These are phyloP conservation scores for Vicia villosa DNA, from an alignment of 306 rosid species.

Conservation along the genomic window DNA sequence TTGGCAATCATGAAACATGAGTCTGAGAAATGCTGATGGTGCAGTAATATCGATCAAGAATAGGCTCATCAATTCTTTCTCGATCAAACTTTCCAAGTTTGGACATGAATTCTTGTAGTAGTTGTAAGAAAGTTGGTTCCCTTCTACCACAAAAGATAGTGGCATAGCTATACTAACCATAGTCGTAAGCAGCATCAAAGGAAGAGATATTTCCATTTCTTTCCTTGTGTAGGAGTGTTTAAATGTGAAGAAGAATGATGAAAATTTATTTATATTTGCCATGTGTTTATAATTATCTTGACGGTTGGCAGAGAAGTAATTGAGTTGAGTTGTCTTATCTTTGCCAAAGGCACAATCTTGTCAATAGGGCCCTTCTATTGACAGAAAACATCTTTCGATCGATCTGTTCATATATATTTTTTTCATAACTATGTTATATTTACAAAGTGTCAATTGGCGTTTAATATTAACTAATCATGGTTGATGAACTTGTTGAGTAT, in stretches of 20 bases:
- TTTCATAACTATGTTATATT: not conserved
- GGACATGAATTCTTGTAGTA: conserved; percentile 50
- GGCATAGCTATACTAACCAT: conserved; percentile 14
- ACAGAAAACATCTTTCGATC: not conserved
- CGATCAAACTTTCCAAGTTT: conserved; percentile 36
- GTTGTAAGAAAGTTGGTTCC: conserved; percentile 41
- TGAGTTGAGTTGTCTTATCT: not conserved
- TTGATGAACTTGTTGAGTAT: not conserved
- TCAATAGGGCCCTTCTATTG: not conserved
- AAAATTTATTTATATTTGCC: conserved; percentile 10
- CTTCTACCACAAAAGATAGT: conserved; percentile 22
- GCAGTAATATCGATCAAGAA: conserved; percentile 42
- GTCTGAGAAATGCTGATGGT: conserved; percentile 49
- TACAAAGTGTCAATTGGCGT: not conserved
- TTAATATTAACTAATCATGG: not conserved
- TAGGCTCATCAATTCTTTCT: conserved; percentile 29
- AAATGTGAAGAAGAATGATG: not conserved
- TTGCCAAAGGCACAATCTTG: not conserved
- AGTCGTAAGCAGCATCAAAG: conserved; percentile 11
- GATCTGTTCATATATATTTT: not conserved
- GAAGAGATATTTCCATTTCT: conserved; percentile 38
- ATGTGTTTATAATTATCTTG: not conserved
- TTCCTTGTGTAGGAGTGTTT: not conserved
- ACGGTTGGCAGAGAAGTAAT: conserved; percentile 8
- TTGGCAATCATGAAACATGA: conserved; percentile 59